Evolutionary conservation across 2,329 filamentous ascomycete species (phyloP), one percentile per base, ranked within the genome.

Genomic region (Xylariomycetidae sp.): DNA sequence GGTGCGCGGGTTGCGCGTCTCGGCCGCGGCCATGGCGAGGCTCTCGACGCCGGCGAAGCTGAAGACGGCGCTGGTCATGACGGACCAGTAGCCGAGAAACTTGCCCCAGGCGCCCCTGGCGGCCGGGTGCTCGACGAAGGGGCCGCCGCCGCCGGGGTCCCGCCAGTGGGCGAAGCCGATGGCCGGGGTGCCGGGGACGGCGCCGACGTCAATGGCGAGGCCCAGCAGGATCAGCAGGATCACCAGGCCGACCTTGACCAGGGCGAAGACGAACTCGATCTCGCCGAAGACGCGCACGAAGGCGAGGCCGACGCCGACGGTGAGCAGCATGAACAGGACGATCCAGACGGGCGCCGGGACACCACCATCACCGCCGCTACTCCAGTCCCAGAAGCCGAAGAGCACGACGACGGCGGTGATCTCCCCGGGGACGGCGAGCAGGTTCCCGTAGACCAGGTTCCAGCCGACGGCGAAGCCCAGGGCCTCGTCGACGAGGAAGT

Each of bases 101-200:
- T 67, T 64, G 11, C 81, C 82, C 62, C 67, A 75, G 37, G 49
- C 45, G 1, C 76, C 77, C n/a, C n/a, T n/a, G 0, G 61, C 63
- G 3, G 67, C 67, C n/a, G 84, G 71, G 49, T 81, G 76, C 46
- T 81, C 74, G 20, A 80, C 77, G 46, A 84, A 82, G 0, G 80
- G 77, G 2, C 80, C 82, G 0, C 82, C 82, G 19, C 78, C 58
- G 2, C 80, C 82, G 0, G 83, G 82, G 19, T 78, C 58, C 33
- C 65, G 72, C 84, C 83, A 88, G 57, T 84, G 85, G 25, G 67
- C 59, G 55, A 86, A 86, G 2, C 82, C 82, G 32, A 79, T 67
- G 4, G 72, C 63, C 14, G 72, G 66, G 0, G 69, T 70, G 4
- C 74, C 74, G 0, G 77, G 70, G 2, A 77, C 67, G 29, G 77